Evolutionary conservation across 129 eudicot genomes (phyloP).

Genomic region (Chrysanthemum makinoi): DNA sequence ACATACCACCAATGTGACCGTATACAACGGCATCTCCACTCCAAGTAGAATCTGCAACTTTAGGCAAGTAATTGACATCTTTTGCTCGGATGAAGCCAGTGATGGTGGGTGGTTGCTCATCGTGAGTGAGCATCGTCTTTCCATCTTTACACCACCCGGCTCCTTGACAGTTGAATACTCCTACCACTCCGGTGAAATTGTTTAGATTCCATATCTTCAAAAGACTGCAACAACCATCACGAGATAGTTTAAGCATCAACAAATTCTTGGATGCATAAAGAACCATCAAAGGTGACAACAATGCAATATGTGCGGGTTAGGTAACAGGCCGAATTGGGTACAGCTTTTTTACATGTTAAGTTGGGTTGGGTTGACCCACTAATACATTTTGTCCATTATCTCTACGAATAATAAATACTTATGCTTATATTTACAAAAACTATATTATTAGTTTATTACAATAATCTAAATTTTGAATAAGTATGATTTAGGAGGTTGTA

Average conservation of each 20-base stretch:
- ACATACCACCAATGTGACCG: slow-evolving; percentile 63
- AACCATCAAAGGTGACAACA: neutral
- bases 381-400: neutral
- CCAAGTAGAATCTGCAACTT: slow-evolving; percentile 58
- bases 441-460: too few species aligned
- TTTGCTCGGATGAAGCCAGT: slow-evolving; percentile 59
- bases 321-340: neutral
- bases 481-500: too few species aligned
- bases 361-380: too few species aligned
- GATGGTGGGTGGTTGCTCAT: slow-evolving; percentile 60
- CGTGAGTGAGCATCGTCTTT: slow-evolving; percentile 61
- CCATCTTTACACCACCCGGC: slow-evolving; percentile 90
- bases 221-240: slow-evolving; percentile 44
- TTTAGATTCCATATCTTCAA: slow-evolving; percentile 87
- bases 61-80: slow-evolving; percentile 66
- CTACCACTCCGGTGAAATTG: slow-evolving; percentile 72
- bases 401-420: too few species aligned
- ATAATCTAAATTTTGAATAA: too few species aligned
- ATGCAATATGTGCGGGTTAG: neutral
- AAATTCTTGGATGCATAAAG: neutral
- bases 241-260: neutral
- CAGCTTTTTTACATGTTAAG: too few species aligned
- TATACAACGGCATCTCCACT: slow-evolving; percentile 64
- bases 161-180: slow-evolving; percentile 94
- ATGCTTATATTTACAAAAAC: too few species aligned